Percentiles rank a stretch among this genome's conserved stretches.
These are phyloP conservation scores for Moricandia moricandioides DNA, from an alignment of 345 rosid genomes.

Conservation along the genomic window DNA sequence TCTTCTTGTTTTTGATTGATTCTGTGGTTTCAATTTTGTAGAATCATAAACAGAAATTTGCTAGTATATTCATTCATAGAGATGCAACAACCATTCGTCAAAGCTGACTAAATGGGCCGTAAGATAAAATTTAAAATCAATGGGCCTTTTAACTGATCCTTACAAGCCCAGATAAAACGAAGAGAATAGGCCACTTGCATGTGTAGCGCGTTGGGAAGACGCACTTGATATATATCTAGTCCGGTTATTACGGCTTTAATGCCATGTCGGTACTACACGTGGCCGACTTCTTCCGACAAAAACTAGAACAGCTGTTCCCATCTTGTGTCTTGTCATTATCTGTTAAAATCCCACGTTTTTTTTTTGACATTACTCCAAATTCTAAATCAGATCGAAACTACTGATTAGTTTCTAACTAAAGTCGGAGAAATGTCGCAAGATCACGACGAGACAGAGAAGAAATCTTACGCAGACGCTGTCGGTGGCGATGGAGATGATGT, in stretches of 20 bases:
- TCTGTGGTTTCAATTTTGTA: slow-evolving; percentile 6
- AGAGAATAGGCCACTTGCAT: background rate
- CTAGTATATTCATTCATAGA: too few relatives aligned
- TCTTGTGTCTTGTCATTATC: background rate
- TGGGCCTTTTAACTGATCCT: background rate
- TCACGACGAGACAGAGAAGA: slow-evolving; percentile 15
- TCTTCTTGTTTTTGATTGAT: background rate
- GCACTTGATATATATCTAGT: background rate
- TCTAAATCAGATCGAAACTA: slow-evolving; percentile 18
- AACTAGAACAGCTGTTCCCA: background rate
- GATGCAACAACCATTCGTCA: too few relatives aligned
- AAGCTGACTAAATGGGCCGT: too few relatives aligned
- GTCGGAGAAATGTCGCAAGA: slow-evolving; percentile 35
- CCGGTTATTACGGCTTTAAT: background rate
- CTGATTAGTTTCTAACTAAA: background rate
- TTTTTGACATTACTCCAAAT: background rate
- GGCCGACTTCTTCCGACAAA: slow-evolving; percentile 13
- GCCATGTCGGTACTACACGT: slow-evolving; percentile 22
- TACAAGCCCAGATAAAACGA: background rate
- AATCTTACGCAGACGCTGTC: slow-evolving; percentile 12
- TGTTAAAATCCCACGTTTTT: background rate
- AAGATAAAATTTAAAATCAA: background rate
- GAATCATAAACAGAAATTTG: slow-evolving; percentile 5
- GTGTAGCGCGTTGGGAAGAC: background rate
- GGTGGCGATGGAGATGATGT: slow-evolving; percentile 14